These are phyloP conservation scores for Darksidea phi DNA, from an alignment of 495 filamentous ascomycete genomes.

Conservation along the genomic window DNA sequence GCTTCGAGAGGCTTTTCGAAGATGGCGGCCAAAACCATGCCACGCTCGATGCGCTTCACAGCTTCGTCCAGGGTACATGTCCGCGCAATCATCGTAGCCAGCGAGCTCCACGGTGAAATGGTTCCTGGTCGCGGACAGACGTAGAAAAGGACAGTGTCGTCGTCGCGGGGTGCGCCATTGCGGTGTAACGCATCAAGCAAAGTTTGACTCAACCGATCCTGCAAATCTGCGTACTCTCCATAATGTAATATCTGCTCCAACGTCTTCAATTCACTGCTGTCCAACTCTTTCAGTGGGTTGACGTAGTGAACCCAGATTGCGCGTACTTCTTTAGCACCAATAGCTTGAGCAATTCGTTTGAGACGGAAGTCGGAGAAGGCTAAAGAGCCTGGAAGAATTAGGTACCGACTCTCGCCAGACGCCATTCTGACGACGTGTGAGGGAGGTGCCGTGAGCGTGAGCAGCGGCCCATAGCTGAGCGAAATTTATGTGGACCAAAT, in stretches of 20 bases:
- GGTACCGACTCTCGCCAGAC: slow-evolving; percentile 18
- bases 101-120: slow-evolving; percentile 95
- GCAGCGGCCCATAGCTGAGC: background rate
- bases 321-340: slow-evolving; percentile 57
- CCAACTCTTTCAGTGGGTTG: slow-evolving; percentile 38
- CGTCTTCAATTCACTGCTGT: slow-evolving; percentile 46
- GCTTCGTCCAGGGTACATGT: slow-evolving; percentile 77
- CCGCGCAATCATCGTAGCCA: slow-evolving; percentile 87
- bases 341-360: slow-evolving; percentile 39
- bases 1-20: slow-evolving; percentile 53
- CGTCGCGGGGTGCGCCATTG: slow-evolving; percentile 44
- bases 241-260: slow-evolving; percentile 64
- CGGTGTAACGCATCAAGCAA: slow-evolving; percentile 40
- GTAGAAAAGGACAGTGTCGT: slow-evolving; percentile 55
- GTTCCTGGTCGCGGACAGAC: slow-evolving; percentile 76
- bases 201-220: slow-evolving; percentile 39
- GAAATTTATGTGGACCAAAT: too few species aligned
- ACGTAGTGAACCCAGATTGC: slow-evolving; percentile 68
- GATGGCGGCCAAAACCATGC: slow-evolving; percentile 66
- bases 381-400: slow-evolving; percentile 41
- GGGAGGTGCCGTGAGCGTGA: background rate
- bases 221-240: slow-evolving; percentile 53
- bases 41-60: slow-evolving; percentile 84
- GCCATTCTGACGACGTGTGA: slow-evolving; percentile 19
- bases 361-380: slow-evolving; percentile 47